Percentiles rank a stretch among this genome's conserved stretches.
Evolutionary conservation across 2,329 filamentous ascomycete species (phyloP).

Genomic region (Phoma herbarum): DNA sequence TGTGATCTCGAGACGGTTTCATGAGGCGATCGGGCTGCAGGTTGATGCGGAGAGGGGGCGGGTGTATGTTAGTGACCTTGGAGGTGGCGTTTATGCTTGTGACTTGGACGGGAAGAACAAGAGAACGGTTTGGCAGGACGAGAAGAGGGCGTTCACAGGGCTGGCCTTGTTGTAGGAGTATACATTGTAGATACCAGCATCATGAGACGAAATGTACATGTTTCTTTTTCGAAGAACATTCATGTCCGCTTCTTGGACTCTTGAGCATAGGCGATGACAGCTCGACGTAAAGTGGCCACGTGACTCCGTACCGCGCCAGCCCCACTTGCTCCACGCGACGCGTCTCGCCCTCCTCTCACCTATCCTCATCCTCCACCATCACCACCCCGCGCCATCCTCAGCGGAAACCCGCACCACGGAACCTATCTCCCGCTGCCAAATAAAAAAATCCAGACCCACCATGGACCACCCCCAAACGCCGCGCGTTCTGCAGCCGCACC

Average conservation of each 20-base stretch:
- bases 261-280: too few species aligned
- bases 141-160: constrained; percentile 24
- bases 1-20: constrained; percentile 29
- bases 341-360: constrained; percentile 2
- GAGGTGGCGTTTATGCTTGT: constrained; percentile 25
- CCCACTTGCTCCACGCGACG: constrained; percentile 15
- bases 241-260: neutral
- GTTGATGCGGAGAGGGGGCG: constrained; percentile 19
- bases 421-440: too few species aligned
- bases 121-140: constrained; percentile 22
- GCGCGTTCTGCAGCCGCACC: constrained; percentile 81
- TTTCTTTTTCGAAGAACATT: too few species aligned
- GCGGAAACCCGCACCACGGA: too few species aligned
- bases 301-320: constrained; percentile 14
- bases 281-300: constrained; percentile 11
- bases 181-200: neutral
- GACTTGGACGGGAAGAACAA: constrained; percentile 27
- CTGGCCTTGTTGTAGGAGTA: constrained; percentile 12
- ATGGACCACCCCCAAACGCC: constrained; percentile 65
- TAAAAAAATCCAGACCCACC: too few species aligned
- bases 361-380: too few species aligned
- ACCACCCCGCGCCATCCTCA: too few species aligned
- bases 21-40: constrained; percentile 36
- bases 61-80: constrained; percentile 32
- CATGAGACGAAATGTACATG: neutral